These are phyloP conservation scores for Neurospora sublineolata DNA, from an alignment of 495 filamentous ascomycete genomes.

Conservation along the genomic window DNA sequence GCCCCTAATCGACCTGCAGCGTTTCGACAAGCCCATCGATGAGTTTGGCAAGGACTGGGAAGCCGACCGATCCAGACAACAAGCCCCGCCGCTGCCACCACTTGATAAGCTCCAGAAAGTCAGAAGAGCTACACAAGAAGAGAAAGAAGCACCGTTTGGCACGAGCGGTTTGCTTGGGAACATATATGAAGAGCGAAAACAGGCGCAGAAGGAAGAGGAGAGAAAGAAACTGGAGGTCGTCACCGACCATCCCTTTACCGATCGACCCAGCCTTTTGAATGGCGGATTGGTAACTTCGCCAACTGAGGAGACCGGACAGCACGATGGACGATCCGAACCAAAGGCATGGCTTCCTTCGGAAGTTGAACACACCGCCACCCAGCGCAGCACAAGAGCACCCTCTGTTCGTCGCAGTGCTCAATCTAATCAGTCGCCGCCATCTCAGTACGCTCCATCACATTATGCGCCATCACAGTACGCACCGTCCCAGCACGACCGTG, in stretches of 20 bases:
- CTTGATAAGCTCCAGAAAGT: neutral
- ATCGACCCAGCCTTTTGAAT: conserved; percentile 42
- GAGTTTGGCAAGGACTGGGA: conserved; percentile 26
- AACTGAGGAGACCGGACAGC: neutral
- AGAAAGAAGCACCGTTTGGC: conserved; percentile 20
- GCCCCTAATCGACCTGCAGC: conserved; percentile 41
- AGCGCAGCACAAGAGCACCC: conserved; percentile 13
- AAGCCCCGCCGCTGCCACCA: conserved; percentile 6
- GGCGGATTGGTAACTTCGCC: neutral
- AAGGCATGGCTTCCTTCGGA: conserved; percentile 37
- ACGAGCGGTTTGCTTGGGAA: conserved; percentile 31
- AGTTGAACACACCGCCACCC: conserved; percentile 28
- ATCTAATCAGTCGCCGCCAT: conserved; percentile 7
- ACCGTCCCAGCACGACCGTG: neutral
- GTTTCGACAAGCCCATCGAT: conserved; percentile 33
- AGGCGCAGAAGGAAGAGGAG: conserved; percentile 15
- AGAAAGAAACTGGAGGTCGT: conserved; percentile 2
- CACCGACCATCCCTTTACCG: conserved; percentile 29
- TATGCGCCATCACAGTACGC: neutral
- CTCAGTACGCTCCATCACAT: neutral
- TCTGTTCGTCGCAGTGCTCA: conserved; percentile 5
- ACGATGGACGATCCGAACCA: conserved; percentile 8
- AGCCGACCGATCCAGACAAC: conserved; percentile 12
- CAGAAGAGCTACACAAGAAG: neutral
- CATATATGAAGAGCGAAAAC: conserved; percentile 30